phyloP scores from a whole-genome alignment of 805 yeast genomes.

The Candida maltosa region DNA sequence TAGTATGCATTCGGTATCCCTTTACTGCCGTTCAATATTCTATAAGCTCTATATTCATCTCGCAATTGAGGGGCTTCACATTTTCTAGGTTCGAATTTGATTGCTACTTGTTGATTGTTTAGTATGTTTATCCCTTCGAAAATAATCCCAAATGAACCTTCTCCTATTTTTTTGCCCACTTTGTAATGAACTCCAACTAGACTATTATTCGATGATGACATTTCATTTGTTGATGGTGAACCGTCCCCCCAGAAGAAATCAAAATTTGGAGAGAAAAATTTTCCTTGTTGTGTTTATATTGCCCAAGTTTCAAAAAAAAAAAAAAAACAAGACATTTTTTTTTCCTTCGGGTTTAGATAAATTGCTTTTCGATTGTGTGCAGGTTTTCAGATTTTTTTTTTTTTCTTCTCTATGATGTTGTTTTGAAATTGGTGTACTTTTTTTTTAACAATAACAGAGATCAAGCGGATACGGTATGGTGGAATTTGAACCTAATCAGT shows the following conservation, averaged over 20 bases:
- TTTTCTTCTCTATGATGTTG: too few relatives aligned
- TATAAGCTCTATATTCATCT: conserved; percentile 95
- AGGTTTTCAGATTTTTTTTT: too few relatives aligned
- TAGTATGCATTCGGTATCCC: conserved; percentile 97
- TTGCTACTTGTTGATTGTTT: conserved; percentile 91
- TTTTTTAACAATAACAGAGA: background rate
- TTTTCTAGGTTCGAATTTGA: conserved; percentile 94
- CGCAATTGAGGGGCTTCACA: conserved; percentile 96
- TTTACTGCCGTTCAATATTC: conserved; percentile 71
- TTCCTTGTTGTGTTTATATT: background rate
- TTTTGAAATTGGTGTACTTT: background rate
- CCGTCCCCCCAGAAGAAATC: too few relatives aligned
- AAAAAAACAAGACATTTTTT: background rate
- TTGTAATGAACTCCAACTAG: conserved; percentile 92
- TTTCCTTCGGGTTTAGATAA: background rate
- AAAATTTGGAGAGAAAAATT: too few relatives aligned
- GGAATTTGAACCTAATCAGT: conserved; percentile 32
- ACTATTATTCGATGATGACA: conserved; percentile 47
- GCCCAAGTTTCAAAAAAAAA: background rate
- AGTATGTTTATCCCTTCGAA: conserved; percentile 93
- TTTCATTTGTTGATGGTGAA: too few relatives aligned
- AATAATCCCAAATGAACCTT: conserved; percentile 96
- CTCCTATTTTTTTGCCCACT: conserved; percentile 96
- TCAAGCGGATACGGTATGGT: conserved; percentile 23
- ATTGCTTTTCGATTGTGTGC: too few relatives aligned